Evolutionary conservation across 805 yeast species (phyloP).

Genomic region (Zygosaccharomyces lentus): DNA sequence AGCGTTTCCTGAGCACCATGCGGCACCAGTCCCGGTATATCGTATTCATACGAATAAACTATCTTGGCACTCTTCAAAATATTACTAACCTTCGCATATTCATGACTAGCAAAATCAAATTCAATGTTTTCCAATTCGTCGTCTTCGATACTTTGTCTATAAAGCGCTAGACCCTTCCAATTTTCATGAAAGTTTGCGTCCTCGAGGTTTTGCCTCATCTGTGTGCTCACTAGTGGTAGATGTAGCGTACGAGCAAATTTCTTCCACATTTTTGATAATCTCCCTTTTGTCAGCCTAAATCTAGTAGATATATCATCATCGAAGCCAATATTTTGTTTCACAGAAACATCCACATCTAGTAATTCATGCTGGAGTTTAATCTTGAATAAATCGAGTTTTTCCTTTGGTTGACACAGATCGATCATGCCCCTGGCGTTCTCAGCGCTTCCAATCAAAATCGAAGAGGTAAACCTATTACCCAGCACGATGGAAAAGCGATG

Average conservation of each 20-base stretch:
- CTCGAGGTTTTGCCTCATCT: conserved; percentile 9
- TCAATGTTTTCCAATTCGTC: conserved; percentile 31
- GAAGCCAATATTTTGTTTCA: conserved; percentile 71
- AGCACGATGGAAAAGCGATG: conserved; percentile 67
- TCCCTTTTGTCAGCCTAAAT: conserved; percentile 18
- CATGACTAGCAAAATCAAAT: conserved; percentile 43
- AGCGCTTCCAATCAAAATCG: conserved; percentile 61
- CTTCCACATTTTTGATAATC: conserved; percentile 25
- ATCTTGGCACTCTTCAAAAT: conserved; percentile 58
- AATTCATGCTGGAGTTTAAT: conserved; percentile 43
- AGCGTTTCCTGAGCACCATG: conserved; percentile 32
- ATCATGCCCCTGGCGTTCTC: conserved; percentile 49
- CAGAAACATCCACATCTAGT: conserved; percentile 50
- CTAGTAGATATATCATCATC: conserved; percentile 35
- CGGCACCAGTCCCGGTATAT: conserved; percentile 64
- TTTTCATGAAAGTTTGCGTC: conserved; percentile 27
- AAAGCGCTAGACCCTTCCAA: conserved; percentile 81
- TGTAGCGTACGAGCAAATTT: conserved; percentile 16
- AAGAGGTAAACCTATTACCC: conserved; percentile 77
- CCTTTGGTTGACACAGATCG: conserved; percentile 48
- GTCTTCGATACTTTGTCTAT: conserved; percentile 42
- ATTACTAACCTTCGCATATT: conserved; percentile 78
- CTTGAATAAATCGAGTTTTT: conserved; percentile 55
- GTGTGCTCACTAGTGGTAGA: neutral
- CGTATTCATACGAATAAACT: conserved; percentile 60